These are phyloP conservation scores for Prunus kanzakura DNA, from an alignment of 306 rosid genomes.

Conservation along the genomic window DNA sequence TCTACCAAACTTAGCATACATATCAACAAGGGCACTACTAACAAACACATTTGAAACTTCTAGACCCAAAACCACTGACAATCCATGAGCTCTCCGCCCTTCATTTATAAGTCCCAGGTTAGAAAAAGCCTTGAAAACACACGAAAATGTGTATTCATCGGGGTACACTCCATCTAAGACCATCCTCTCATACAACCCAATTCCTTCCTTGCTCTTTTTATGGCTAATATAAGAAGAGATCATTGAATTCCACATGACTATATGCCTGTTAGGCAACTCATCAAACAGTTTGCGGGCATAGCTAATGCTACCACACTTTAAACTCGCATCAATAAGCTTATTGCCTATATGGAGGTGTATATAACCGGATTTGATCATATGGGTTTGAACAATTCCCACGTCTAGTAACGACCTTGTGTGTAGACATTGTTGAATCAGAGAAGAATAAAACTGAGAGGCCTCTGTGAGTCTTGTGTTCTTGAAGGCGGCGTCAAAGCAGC, in stretches of 20 bases:
- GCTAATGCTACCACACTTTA: slow-evolving; percentile 45
- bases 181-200: slow-evolving; percentile 45
- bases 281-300: slow-evolving; percentile 62
- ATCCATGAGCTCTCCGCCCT: slow-evolving; percentile 57
- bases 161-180: slow-evolving; percentile 52
- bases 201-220: slow-evolving; percentile 43
- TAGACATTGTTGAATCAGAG: slow-evolving; percentile 38
- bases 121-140: slow-evolving; percentile 59
- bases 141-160: slow-evolving; percentile 58
- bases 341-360: slow-evolving; percentile 30
- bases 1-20: slow-evolving; percentile 61
- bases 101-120: slow-evolving; percentile 31
- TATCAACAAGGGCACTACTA: slow-evolving; percentile 56
- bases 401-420: slow-evolving; percentile 34
- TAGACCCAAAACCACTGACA: slow-evolving; percentile 64
- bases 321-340: slow-evolving; percentile 47
- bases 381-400: slow-evolving; percentile 39
- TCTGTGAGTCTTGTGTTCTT: slow-evolving; percentile 8
- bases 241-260: slow-evolving; percentile 59
- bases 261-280: slow-evolving; percentile 44
- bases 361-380: slow-evolving; percentile 38
- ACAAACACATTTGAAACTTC: slow-evolving; percentile 56
- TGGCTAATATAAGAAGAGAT: slow-evolving; percentile 42
- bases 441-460: slow-evolving; percentile 29
- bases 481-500: slow-evolving; percentile 10